Conservation (phyloP, 495 filamentous ascomycete species). For the Penicillium diatomitis region DNA sequence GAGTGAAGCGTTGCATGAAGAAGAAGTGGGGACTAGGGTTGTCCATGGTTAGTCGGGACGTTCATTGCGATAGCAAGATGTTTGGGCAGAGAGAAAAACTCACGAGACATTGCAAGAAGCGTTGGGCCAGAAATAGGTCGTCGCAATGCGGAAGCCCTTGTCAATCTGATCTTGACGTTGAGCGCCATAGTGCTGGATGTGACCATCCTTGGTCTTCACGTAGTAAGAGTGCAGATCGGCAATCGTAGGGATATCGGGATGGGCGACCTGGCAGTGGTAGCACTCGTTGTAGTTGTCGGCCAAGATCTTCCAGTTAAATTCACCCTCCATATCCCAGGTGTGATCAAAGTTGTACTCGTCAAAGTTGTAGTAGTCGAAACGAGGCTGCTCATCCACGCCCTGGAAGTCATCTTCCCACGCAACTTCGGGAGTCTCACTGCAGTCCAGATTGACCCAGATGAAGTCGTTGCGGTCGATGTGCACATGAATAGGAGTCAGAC, state of each 20-base stretch:
- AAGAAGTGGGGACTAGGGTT: slow-evolving; percentile 34
- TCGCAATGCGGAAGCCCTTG: slow-evolving; percentile 25
- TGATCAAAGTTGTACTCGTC: slow-evolving; percentile 39
- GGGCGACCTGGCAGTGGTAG: slow-evolving; percentile 42
- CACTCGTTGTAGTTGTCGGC: slow-evolving; percentile 46
- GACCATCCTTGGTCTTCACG: slow-evolving; percentile 29
- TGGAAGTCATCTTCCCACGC: slow-evolving; percentile 36
- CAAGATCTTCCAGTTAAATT: slow-evolving; percentile 43
- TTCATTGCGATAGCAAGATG: background rate
- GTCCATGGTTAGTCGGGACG: slow-evolving; percentile 2
- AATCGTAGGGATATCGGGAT: slow-evolving; percentile 35
- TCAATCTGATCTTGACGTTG: slow-evolving; percentile 26
- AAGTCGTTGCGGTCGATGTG: slow-evolving; percentile 40
- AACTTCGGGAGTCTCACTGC: slow-evolving; percentile 20
- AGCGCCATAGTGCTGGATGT: slow-evolving; percentile 35
- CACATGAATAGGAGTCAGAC: slow-evolving; percentile 29
- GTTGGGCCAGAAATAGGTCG: slow-evolving; percentile 38
- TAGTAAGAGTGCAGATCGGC: slow-evolving; percentile 33
- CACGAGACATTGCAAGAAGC: slow-evolving; percentile 36
- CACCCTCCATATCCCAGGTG: slow-evolving; percentile 36
- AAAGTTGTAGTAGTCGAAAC: slow-evolving; percentile 35
- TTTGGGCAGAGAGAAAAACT: slow-evolving; percentile 7
- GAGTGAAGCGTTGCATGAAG: slow-evolving; percentile 39
- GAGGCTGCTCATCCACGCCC: slow-evolving; percentile 29
- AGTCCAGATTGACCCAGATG: slow-evolving; percentile 41